phyloP scores from a whole-genome alignment of 495 filamentous ascomycete species.

The Usnea hakonensis region DNA sequence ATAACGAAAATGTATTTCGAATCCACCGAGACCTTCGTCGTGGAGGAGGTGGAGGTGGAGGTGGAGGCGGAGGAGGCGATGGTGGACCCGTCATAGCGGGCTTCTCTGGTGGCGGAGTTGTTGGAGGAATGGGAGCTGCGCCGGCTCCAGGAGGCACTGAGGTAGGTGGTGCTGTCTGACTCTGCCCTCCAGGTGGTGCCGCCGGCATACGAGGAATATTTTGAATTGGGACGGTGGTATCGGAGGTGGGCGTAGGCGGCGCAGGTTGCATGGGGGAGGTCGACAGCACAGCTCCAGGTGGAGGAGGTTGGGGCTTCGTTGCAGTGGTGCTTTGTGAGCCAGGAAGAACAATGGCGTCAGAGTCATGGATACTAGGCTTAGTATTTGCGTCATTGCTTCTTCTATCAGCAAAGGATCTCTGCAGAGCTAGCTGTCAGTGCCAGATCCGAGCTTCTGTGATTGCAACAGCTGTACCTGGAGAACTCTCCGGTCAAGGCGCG shows the following conservation, averaged over 20 bases:
- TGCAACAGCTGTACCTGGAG: slow-evolving; percentile 7
- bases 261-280: slow-evolving; percentile 25
- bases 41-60: slow-evolving; percentile 35
- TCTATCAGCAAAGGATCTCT: slow-evolving; percentile 44
- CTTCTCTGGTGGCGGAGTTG: slow-evolving; percentile 7
- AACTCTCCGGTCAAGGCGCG: slow-evolving; percentile 23
- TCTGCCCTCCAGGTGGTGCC: slow-evolving; percentile 40
- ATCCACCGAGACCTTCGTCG: slow-evolving; percentile 66
- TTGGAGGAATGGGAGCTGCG: slow-evolving; percentile 10
- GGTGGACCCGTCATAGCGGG: slow-evolving; percentile 26
- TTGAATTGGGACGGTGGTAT: slow-evolving; percentile 50
- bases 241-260: slow-evolving; percentile 39
- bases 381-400: slow-evolving; percentile 39
- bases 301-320: slow-evolving; percentile 40
- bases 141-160: slow-evolving; percentile 27
- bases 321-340: slow-evolving; percentile 47
- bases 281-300: slow-evolving; percentile 33
- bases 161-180: slow-evolving; percentile 35
- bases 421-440: slow-evolving; percentile 10
- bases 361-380: slow-evolving; percentile 36
- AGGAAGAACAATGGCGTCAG: slow-evolving; percentile 48
- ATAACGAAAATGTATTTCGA: slow-evolving; percentile 61
- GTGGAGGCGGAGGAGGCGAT: slow-evolving; percentile 37
- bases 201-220: slow-evolving; percentile 55
- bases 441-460: neutral